Conservation (phyloP, 1,284 basidiomycete genomes). For the Fomitopsis palustris region DNA sequence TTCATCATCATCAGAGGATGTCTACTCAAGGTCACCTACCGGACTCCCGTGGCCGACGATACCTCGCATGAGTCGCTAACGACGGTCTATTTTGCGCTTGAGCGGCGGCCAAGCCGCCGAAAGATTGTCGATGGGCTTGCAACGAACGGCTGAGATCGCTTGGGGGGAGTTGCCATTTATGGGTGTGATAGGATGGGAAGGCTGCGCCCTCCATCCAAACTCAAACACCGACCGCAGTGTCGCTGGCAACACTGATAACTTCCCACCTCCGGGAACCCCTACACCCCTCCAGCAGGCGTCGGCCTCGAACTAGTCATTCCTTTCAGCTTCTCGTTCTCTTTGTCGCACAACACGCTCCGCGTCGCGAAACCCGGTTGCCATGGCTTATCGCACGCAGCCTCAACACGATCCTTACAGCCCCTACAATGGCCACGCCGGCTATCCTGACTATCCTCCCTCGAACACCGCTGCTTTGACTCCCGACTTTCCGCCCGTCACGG, state of each 20-base stretch:
- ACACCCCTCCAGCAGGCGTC: background rate
- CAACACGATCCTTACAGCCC: constrained; percentile 41
- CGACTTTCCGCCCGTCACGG: constrained; percentile 31
- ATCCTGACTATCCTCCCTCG: constrained; percentile 31
- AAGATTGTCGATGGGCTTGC: background rate
- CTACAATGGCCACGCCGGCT: constrained; percentile 7
- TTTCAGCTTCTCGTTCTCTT: constrained; percentile 3
- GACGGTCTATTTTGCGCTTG: background rate
- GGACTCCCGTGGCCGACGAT: no score
- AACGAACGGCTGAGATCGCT: background rate
- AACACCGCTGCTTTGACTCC: constrained; percentile 32
- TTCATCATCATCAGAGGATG: no score
- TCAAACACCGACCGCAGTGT: constrained; percentile 8
- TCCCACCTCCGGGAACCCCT: background rate
- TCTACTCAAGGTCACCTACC: no score
- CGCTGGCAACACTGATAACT: constrained; percentile 10
- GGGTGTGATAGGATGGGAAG: background rate
- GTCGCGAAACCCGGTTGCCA: constrained; percentile 20
- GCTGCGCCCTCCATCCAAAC: constrained; percentile 1
- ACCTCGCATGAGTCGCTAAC: no score
- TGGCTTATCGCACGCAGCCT: constrained; percentile 52
- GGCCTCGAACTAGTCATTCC: background rate
- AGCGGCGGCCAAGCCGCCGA: background rate
- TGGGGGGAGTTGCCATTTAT: background rate
- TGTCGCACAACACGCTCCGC: background rate